Evolutionary conservation across 345 rosid genomes (phyloP).

Genomic region (Ailanthus altissimus): DNA sequence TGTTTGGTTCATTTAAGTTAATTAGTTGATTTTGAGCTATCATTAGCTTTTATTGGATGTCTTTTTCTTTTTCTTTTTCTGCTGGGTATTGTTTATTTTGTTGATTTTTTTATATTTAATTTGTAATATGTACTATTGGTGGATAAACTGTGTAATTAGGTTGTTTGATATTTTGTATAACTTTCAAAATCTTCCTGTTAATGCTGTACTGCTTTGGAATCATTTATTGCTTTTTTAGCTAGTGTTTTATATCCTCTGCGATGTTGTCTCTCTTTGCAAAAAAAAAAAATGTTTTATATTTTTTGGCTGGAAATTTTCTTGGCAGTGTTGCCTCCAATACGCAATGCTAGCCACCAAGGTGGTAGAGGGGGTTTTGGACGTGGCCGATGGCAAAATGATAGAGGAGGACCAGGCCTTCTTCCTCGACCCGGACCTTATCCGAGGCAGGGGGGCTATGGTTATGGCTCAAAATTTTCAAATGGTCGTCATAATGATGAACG

Average conservation of each 20-base stretch:
- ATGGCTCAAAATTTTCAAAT: constrained; percentile 60
- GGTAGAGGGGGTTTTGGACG: constrained; percentile 77
- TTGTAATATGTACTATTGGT: background rate
- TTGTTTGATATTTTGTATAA: background rate
- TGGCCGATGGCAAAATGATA: constrained; percentile 79
- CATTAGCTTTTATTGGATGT: background rate
- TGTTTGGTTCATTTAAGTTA: background rate
- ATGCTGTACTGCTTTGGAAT: background rate
- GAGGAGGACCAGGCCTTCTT: constrained; percentile 94
- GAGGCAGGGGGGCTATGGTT: constrained; percentile 72
- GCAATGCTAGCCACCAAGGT: constrained; percentile 52
- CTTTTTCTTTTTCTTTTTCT: background rate
- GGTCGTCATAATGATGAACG: constrained; percentile 89
- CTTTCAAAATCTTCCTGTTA: background rate
- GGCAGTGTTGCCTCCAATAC: constrained; percentile 70
- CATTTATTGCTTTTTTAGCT: background rate
- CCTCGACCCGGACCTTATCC: constrained; percentile 89
- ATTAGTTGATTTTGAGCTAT: background rate
- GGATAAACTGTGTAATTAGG: background rate
- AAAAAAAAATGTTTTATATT: background rate
- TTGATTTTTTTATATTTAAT: background rate
- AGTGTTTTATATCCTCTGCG: background rate
- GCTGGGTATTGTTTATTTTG: background rate
- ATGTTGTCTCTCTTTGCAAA: constrained; percentile 1
- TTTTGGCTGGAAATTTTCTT: constrained; percentile 16